Evolutionary conservation across 805 yeast species (phyloP).

Genomic region (Yamadazyma insecticola): DNA sequence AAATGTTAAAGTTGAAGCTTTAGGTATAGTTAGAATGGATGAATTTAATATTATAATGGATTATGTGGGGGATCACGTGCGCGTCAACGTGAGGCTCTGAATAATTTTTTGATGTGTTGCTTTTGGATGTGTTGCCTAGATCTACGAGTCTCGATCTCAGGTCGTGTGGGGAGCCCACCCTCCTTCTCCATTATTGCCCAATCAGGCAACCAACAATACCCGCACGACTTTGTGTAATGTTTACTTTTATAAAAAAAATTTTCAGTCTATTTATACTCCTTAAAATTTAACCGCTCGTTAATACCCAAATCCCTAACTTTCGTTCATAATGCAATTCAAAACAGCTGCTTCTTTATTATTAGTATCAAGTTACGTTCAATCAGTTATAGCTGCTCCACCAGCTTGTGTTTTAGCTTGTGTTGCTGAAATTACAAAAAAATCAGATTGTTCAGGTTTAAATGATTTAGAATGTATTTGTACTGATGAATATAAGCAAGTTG

Average conservation of each 20-base stretch:
- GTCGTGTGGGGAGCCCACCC: too few relatives aligned
- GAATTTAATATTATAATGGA: not conserved
- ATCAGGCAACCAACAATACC: not conserved
- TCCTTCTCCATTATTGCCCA: constrained; percentile 1
- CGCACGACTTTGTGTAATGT: constrained; percentile 3
- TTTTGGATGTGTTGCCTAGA: too few relatives aligned
- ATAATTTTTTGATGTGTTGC: too few relatives aligned
- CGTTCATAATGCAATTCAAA: constrained; percentile 6
- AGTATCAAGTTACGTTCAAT: constrained; percentile 23
- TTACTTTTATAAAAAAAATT: constrained; percentile 5
- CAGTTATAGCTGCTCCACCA: constrained; percentile 70
- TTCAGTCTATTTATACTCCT: not conserved
- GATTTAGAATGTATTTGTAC: constrained; percentile 68
- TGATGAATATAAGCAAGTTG: constrained; percentile 47
- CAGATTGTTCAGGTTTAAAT: constrained; percentile 54
- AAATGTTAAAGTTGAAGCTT: constrained; percentile 43
- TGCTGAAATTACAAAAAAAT: constrained; percentile 57
- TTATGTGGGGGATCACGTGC: too few relatives aligned
- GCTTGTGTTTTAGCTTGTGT: constrained; percentile 92
- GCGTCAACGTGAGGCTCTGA: too few relatives aligned
- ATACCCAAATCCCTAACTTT: not conserved
- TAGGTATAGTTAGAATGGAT: not conserved
- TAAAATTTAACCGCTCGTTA: not conserved
- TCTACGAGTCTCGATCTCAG: too few relatives aligned
- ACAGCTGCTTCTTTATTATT: constrained; percentile 12